phyloP scores from a whole-genome alignment of 352 stramenopile species.

The Phytophthora pisi region DNA sequence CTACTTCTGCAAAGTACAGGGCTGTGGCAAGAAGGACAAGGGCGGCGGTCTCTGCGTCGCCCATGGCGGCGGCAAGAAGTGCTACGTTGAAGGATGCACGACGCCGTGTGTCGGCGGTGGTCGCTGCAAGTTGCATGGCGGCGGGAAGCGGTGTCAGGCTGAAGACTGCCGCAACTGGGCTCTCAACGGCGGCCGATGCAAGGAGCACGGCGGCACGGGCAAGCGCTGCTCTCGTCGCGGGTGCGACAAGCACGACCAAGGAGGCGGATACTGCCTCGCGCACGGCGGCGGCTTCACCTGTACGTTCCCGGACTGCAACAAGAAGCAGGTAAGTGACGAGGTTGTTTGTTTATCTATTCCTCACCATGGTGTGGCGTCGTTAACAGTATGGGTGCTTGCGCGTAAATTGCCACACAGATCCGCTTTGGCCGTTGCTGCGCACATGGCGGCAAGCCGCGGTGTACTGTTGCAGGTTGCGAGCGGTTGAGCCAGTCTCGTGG shows the following conservation, averaged over 20 bases:
- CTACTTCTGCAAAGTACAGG: constrained; percentile 79
- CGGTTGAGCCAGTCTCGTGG: constrained; percentile 65
- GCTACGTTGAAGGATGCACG: constrained; percentile 67
- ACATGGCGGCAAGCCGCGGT: constrained; percentile 77
- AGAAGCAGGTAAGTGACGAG: constrained; percentile 66
- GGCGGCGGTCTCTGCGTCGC: constrained; percentile 77
- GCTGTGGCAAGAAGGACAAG: constrained; percentile 86
- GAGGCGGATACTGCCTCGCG: constrained; percentile 73
- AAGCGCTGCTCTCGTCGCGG: constrained; percentile 68
- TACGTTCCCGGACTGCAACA: constrained; percentile 67
- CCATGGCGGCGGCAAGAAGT: constrained; percentile 86
- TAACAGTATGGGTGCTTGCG: constrained; percentile 9
- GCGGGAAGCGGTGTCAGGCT: constrained; percentile 58
- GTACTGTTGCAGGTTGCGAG: constrained; percentile 68
- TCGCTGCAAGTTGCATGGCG: constrained; percentile 71
- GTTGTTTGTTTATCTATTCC: neutral
- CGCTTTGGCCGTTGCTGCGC: constrained; percentile 77
- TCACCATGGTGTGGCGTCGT: neutral
- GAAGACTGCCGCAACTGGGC: constrained; percentile 65
- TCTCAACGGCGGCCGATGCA: constrained; percentile 72
- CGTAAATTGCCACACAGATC: constrained; percentile 35
- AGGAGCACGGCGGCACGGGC: constrained; percentile 72
- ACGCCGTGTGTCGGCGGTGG: constrained; percentile 78
- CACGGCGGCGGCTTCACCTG: constrained; percentile 80
- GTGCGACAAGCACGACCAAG: constrained; percentile 84